These are phyloP conservation scores for Fusarium anguioides DNA, from an alignment of 2,329 filamentous ascomycete genomes.

Conservation along the genomic window DNA sequence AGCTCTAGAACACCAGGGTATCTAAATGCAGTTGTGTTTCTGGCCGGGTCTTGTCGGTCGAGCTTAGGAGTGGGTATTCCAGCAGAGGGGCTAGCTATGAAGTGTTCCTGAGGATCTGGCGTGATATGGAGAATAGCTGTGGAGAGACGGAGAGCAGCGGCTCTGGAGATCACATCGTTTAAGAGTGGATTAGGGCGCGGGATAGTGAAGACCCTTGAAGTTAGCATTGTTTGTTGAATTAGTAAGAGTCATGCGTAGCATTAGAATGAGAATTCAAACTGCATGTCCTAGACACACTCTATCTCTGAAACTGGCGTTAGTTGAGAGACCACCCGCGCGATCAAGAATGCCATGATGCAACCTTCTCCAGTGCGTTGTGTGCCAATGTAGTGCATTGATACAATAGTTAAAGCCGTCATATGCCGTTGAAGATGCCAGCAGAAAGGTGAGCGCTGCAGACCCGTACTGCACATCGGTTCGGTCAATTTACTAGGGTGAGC, in stretches of 20 bases:
- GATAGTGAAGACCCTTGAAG: slow-evolving; percentile 3
- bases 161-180: slow-evolving; percentile 19
- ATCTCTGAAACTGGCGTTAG: too few species aligned
- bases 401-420: slow-evolving; percentile 25
- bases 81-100: slow-evolving; percentile 7
- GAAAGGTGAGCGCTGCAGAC: background rate
- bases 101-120: slow-evolving; percentile 28
- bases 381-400: background rate
- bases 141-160: slow-evolving; percentile 36
- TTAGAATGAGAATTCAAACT: slow-evolving; percentile 7
- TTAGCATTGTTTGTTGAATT: slow-evolving; percentile 1
- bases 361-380: background rate
- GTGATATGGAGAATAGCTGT: slow-evolving; percentile 10
- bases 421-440: slow-evolving; percentile 15
- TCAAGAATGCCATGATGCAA: background rate
- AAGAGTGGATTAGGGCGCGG: slow-evolving; percentile 3
- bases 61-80: slow-evolving; percentile 27
- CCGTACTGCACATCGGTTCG: slow-evolving; percentile 13
- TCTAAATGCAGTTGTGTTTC: background rate
- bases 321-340: background rate
- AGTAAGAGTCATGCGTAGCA: background rate
- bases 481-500: background rate
- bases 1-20: background rate
- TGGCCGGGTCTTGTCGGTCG: slow-evolving; percentile 33
- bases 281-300: background rate